Conservation (phyloP, 2,329 filamentous ascomycete genomes). For the Sclerotinia borealis region DNA sequence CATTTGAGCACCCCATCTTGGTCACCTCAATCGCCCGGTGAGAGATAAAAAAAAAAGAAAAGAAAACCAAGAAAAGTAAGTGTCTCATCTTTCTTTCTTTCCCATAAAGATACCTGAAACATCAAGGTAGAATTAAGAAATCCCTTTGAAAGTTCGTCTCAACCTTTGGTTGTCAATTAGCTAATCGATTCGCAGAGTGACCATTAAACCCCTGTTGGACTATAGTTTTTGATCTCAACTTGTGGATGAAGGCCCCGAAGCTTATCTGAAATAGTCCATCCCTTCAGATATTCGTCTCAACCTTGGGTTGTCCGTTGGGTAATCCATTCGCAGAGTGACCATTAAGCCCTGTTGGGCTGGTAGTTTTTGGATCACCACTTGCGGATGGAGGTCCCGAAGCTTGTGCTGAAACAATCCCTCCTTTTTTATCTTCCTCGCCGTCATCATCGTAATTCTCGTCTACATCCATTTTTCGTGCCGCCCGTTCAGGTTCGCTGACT, state of each 20-base stretch:
- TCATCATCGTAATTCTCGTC: constrained; percentile 98
- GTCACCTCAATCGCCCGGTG: neutral
- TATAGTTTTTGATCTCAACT: constrained; percentile 45
- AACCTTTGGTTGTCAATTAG: constrained; percentile 31
- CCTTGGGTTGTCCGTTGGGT: constrained; percentile 30
- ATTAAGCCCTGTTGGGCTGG: constrained; percentile 39
- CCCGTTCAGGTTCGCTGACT: constrained; percentile 68
- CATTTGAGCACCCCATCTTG: no score
- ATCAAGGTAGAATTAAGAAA: neutral
- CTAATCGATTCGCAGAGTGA: constrained; percentile 28
- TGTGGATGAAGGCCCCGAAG: constrained; percentile 39
- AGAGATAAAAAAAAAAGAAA: neutral
- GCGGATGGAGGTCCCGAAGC: constrained; percentile 40
- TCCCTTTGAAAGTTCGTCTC: constrained; percentile 19
- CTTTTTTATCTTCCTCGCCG: constrained; percentile 75
- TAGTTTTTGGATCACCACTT: constrained; percentile 45
- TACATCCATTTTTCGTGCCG: constrained; percentile 91
- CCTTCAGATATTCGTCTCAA: constrained; percentile 24
- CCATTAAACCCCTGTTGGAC: constrained; percentile 39
- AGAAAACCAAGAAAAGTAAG: neutral
- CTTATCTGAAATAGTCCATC: no score
- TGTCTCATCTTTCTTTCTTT: neutral
- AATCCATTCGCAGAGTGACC: constrained; percentile 30
- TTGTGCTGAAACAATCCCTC: constrained; percentile 41
- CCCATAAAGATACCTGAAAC: neutral